Conservation (phyloP, 192 early-diverging fungal genomes). For the Umbelopsis vinacea region DNA sequence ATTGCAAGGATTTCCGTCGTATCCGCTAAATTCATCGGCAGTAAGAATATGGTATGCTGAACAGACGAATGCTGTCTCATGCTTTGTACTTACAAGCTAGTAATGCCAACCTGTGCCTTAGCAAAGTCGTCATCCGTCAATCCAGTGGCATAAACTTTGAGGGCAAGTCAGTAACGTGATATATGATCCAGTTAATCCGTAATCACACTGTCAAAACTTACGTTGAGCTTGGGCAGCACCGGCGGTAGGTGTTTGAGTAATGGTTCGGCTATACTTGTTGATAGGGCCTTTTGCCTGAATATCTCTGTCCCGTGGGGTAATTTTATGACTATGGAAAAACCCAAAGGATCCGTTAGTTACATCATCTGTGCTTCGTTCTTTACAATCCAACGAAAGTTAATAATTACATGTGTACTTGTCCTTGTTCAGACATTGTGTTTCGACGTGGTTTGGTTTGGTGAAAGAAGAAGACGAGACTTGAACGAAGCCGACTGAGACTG, state of each 20-base stretch:
- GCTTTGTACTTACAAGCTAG: slow-evolving; percentile 75
- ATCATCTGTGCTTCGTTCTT: no score
- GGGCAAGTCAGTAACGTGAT: not conserved
- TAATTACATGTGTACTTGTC: slow-evolving; percentile 28
- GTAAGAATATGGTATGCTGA: slow-evolving; percentile 3
- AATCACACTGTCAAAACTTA: slow-evolving; percentile 35
- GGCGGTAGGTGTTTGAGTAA: slow-evolving; percentile 83
- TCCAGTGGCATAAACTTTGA: slow-evolving; percentile 88
- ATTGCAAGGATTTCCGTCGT: slow-evolving; percentile 99
- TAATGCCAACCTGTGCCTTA: slow-evolving; percentile 94
- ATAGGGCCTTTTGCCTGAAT: slow-evolving; percentile 34
- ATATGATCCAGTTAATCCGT: not conserved
- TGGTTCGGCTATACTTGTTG: slow-evolving; percentile 75
- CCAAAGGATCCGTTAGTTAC: no score
- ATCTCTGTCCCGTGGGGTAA: slow-evolving; percentile 31
- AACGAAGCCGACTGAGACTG: not conserved
- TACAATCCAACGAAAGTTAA: no score
- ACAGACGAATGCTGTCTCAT: not conserved
- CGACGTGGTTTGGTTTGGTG: not conserved
- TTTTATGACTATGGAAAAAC: slow-evolving; percentile 30
- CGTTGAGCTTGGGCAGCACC: slow-evolving; percentile 88
- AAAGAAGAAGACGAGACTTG: not conserved
- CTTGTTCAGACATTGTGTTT: slow-evolving; percentile 21
- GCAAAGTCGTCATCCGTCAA: slow-evolving; percentile 79
- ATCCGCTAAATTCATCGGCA: slow-evolving; percentile 62